Percentiles rank a stretch among this genome's conserved stretches.
phyloP scores from a whole-genome alignment of 345 rosid species.

The Pistacia vera region DNA sequence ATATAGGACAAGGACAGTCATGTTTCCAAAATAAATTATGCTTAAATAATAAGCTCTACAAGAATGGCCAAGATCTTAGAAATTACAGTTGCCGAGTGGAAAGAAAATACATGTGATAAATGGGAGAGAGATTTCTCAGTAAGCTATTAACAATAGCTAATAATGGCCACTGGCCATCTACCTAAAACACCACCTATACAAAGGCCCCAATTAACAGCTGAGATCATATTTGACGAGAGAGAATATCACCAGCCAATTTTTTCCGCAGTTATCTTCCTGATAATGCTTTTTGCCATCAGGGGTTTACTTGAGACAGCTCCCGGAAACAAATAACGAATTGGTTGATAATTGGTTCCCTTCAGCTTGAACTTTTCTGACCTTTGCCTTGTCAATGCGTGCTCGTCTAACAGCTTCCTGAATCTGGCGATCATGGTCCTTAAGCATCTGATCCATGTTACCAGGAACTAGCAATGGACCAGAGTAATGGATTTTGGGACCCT shows the following conservation, averaged over 20 bases:
- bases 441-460: constrained; percentile 87
- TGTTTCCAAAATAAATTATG: constrained; percentile 20
- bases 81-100: constrained; percentile 27
- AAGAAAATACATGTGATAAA: constrained; percentile 29
- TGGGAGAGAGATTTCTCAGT: constrained; percentile 23
- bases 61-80: constrained; percentile 27
- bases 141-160: constrained; percentile 30
- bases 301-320: constrained; percentile 34
- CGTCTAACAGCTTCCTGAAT: constrained; percentile 93
- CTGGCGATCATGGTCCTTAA: constrained; percentile 97
- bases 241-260: constrained; percentile 23
- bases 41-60: constrained; percentile 30
- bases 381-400: constrained; percentile 86
- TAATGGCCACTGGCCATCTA: constrained; percentile 28
- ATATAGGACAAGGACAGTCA: background rate
- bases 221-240: constrained; percentile 25
- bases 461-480: constrained; percentile 92
- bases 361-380: constrained; percentile 64
- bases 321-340: constrained; percentile 72
- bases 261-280: constrained; percentile 26
- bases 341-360: constrained; percentile 64
- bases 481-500: constrained; percentile 89
- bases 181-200: constrained; percentile 45
- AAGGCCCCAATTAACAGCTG: constrained; percentile 23
- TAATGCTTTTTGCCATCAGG: constrained; percentile 16